A percentile compares a stretch with the other conserved stretches of the same genome.
Evolutionary conservation across 176 grass and related monocot genomes (phyloP).

Genomic region (Dendrocalamus sinicus): DNA sequence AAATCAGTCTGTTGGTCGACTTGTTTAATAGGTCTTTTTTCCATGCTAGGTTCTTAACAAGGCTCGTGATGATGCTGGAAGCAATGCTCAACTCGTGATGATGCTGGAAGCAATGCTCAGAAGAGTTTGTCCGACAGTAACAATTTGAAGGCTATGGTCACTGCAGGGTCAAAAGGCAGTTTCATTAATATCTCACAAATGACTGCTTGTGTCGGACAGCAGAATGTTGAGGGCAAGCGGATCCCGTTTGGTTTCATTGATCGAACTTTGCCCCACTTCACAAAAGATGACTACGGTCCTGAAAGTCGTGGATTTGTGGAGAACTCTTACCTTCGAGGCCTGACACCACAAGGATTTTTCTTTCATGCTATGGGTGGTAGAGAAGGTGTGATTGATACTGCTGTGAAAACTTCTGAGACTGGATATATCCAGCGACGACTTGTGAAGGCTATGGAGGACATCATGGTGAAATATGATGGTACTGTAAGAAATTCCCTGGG

Average conservation of each 20-base stretch:
- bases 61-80: slow-evolving; percentile 98
- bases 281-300: slow-evolving; percentile 87
- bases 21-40: slow-evolving; percentile 21
- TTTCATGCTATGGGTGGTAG: slow-evolving; percentile 93
- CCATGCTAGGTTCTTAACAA: slow-evolving; percentile 82
- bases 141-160: slow-evolving; percentile 99
- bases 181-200: slow-evolving; percentile 99
- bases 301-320: slow-evolving; percentile 99
- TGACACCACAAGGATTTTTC: slow-evolving; percentile 96
- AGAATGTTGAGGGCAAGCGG: slow-evolving; percentile 99
- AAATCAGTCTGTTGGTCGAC: background rate
- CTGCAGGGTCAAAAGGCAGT: slow-evolving; percentile 91
- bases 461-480: slow-evolving; percentile 98
- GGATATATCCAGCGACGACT: slow-evolving; percentile 93
- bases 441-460: slow-evolving; percentile 99
- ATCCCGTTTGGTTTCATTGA: slow-evolving; percentile 94
- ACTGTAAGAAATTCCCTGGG: slow-evolving; percentile 97
- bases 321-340: slow-evolving; percentile 93
- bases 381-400: slow-evolving; percentile 89
- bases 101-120: slow-evolving; percentile 95
- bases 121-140: slow-evolving; percentile 98
- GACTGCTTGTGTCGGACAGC: slow-evolving; percentile 98
- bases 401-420: slow-evolving; percentile 92
- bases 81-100: slow-evolving; percentile 99
- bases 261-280: slow-evolving; percentile 93